Evolutionary conservation across 805 yeast species (phyloP).

Genomic region (Spathaspora sp.): DNA sequence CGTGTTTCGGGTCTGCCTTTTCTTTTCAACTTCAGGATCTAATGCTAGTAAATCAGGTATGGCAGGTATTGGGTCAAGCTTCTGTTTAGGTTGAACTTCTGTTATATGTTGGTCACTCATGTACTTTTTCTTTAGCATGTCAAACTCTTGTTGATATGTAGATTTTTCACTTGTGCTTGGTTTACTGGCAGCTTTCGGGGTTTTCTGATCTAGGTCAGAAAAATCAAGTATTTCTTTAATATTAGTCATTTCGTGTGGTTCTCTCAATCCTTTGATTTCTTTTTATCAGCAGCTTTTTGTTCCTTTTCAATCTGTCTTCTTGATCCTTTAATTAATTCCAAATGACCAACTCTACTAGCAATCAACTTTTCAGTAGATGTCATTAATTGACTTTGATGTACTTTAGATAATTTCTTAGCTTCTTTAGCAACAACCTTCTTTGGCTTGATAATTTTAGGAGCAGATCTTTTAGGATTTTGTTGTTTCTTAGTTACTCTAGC

Average conservation of each 20-base stretch:
- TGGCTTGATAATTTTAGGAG: constrained; percentile 66
- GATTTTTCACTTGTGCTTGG: neutral
- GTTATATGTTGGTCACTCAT: neutral
- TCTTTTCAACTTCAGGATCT: constrained; percentile 22
- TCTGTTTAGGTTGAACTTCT: neutral
- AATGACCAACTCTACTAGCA: constrained; percentile 89
- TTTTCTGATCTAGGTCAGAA: neutral
- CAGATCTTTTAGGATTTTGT: constrained; percentile 63
- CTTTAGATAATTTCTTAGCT: constrained; percentile 54
- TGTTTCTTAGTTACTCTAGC: constrained; percentile 65
- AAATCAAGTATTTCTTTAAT: constrained; percentile 10
- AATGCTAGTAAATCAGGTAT: constrained; percentile 23
- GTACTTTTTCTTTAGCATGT: neutral
- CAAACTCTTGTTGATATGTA: neutral
- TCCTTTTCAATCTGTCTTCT: constrained; percentile 75
- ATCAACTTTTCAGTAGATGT: constrained; percentile 78
- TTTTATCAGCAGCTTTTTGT: constrained; percentile 36
- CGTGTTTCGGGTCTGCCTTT: constrained; percentile 10
- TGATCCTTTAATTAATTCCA: constrained; percentile 86
- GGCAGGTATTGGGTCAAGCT: constrained; percentile 1
- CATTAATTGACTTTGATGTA: constrained; percentile 50
- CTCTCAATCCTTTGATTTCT: constrained; percentile 6
- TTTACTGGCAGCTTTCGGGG: neutral
- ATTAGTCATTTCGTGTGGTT: constrained; percentile 4
- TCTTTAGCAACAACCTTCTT: constrained; percentile 49